These are phyloP conservation scores for Phoma sp. DNA, from an alignment of 2,329 filamentous ascomycete species.

Conservation along the genomic window DNA sequence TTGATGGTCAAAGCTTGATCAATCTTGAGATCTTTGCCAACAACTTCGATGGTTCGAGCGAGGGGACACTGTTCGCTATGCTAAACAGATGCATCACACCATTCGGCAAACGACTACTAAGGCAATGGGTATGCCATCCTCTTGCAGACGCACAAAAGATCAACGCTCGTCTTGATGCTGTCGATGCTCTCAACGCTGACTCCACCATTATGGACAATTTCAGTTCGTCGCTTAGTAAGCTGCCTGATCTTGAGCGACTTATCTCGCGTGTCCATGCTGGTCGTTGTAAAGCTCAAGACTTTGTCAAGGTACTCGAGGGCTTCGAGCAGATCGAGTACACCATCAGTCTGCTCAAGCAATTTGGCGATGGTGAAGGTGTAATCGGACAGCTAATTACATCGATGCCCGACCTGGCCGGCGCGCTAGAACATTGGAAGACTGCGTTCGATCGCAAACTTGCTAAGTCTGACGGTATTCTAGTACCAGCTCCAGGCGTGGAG, in stretches of 20 bases:
- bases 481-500: conserved; percentile 87
- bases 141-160: conserved; percentile 86
- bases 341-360: conserved; percentile 77
- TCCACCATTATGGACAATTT: conserved; percentile 83
- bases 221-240: conserved; percentile 83
- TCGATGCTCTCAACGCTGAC: conserved; percentile 90
- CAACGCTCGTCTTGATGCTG: conserved; percentile 91
- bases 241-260: conserved; percentile 92
- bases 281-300: conserved; percentile 88
- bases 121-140: conserved; percentile 97
- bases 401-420: conserved; percentile 83
- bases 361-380: conserved; percentile 79
- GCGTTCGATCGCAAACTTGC: conserved; percentile 88
- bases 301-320: conserved; percentile 90
- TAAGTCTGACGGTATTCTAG: conserved; percentile 78
- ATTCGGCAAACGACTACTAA: conserved; percentile 94
- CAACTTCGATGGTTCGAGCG: conserved; percentile 81
- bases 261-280: conserved; percentile 95
- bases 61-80: conserved; percentile 88
- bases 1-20: conserved; percentile 95
- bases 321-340: conserved; percentile 99
- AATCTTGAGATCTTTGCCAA: conserved; percentile 98
- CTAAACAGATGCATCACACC: conserved; percentile 95
- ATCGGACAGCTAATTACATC: conserved; percentile 81
- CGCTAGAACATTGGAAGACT: conserved; percentile 84